A percentile compares a stretch with the other conserved stretches of the same genome.
Conservation (phyloP, 441 rosid species). For the Corymbia calophylla region DNA sequence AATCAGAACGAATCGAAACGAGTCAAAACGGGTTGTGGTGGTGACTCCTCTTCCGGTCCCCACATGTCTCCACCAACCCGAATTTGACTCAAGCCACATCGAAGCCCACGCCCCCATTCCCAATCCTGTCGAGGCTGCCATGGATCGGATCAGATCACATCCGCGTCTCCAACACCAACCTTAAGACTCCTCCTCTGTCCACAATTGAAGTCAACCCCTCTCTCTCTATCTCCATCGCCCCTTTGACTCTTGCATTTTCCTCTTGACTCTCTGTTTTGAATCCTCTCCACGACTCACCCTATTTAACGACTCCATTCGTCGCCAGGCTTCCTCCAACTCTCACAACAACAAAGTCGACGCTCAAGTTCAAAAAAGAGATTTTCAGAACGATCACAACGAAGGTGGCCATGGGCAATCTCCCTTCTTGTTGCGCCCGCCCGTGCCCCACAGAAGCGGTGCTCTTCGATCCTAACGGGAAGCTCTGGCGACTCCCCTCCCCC, state of each 20-base stretch:
- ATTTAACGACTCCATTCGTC: background rate
- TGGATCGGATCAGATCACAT: background rate
- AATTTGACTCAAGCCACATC: background rate
- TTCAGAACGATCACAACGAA: background rate
- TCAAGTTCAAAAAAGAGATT: background rate
- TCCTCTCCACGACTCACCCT: background rate
- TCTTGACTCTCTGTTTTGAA: background rate
- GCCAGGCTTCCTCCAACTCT: background rate
- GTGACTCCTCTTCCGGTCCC: background rate
- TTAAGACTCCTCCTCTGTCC: background rate
- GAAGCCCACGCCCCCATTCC: background rate
- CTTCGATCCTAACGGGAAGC: constrained; percentile 19
- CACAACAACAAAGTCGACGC: background rate
- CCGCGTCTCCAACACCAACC: background rate
- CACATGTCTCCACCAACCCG: background rate
- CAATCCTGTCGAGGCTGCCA: background rate
- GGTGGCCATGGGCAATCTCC: constrained; percentile 24
- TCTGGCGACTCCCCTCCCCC: constrained; percentile 9
- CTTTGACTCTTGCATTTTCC: background rate
- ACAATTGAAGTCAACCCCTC: background rate
- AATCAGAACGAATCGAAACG: background rate
- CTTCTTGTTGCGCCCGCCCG: constrained; percentile 3
- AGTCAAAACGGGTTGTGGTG: background rate
- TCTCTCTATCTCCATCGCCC: background rate
- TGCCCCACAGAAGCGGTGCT: constrained; percentile 12